Percentiles rank a stretch among this genome's conserved stretches.
phyloP scores from a whole-genome alignment of 352 stramenopile genomes.

The Phytophthora crassamura region DNA sequence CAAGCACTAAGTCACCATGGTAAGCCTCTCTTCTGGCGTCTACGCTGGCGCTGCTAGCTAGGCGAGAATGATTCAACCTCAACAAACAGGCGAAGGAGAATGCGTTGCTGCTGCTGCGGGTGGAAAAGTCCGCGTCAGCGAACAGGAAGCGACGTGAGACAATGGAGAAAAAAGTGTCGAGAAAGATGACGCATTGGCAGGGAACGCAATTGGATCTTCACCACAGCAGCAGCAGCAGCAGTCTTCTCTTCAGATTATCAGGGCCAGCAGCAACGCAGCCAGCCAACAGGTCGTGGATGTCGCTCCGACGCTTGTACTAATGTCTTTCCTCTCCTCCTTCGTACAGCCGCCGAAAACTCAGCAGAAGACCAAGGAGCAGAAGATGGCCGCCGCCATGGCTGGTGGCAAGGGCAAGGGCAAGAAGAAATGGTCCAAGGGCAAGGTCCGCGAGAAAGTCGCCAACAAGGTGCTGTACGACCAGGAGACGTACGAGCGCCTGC shows the following conservation, averaged over 20 bases:
- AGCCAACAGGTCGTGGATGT: constrained; percentile 6
- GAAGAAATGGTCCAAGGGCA: constrained; percentile 99
- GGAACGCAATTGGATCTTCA: too few species aligned
- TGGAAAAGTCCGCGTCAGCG: not conserved
- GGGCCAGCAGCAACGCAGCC: not conserved
- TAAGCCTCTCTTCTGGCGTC: constrained; percentile 41
- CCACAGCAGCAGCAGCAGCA: not conserved
- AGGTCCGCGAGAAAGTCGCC: constrained; percentile 99
- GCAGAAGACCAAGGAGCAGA: constrained; percentile 99
- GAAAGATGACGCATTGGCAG: too few species aligned
- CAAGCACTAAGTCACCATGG: constrained; percentile 87
- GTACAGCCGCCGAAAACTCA: constrained; percentile 98
- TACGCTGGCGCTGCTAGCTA: not conserved
- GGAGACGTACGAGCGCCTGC: constrained; percentile 98
- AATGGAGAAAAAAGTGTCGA: too few species aligned
- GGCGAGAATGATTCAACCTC: constrained; percentile 1
- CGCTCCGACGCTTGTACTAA: constrained; percentile 20
- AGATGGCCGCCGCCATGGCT: constrained; percentile 99
- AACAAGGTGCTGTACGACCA: constrained; percentile 99
- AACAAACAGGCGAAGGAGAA: constrained; percentile 14
- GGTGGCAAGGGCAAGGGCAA: constrained; percentile 98
- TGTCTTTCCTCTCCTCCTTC: constrained; percentile 1
- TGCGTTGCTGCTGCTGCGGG: constrained; percentile 18
- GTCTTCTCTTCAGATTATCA: not conserved
- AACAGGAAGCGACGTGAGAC: too few species aligned